These are phyloP conservation scores for Hypoxylon sp. DNA, from an alignment of 2,329 filamentous ascomycete species.

Conservation along the genomic window DNA sequence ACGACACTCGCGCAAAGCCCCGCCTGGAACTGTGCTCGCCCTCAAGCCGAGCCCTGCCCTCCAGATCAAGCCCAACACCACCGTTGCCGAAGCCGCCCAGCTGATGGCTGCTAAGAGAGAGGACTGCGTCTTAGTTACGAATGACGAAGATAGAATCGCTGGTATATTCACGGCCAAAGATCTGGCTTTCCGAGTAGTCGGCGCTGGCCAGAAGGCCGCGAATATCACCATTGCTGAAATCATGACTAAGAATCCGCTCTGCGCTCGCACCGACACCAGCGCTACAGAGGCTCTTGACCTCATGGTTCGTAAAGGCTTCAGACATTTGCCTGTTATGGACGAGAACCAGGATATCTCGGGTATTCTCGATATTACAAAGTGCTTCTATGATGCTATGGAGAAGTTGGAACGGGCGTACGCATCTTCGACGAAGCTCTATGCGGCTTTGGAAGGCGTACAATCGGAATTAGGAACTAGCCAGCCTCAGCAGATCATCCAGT, in stretches of 20 bases:
- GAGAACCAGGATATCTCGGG: conserved; percentile 99
- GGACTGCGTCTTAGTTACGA: conserved; percentile 96
- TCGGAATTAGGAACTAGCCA: conserved; percentile 96
- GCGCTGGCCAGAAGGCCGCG: conserved; percentile 87
- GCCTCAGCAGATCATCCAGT: conserved; percentile 98
- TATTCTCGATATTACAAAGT: conserved; percentile 98
- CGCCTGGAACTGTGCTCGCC: conserved; percentile 94
- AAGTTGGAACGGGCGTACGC: conserved; percentile 98
- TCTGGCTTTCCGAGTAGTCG: conserved; percentile 95
- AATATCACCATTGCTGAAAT: conserved; percentile 96
- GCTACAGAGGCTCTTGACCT: conserved; percentile 97
- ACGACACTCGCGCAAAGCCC: conserved; percentile 90
- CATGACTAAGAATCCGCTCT: conserved; percentile 99
- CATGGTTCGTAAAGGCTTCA: conserved; percentile 98
- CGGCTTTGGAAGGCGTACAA: conserved; percentile 97
- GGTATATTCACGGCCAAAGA: conserved; percentile 99
- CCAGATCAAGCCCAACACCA: conserved; percentile 96
- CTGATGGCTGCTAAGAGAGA: conserved; percentile 99
- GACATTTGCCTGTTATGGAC: conserved; percentile 98
- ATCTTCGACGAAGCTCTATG: conserved; percentile 97
- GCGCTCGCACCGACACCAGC: conserved; percentile 96
- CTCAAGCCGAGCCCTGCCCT: conserved; percentile 95
- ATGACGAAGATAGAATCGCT: conserved; percentile 97
- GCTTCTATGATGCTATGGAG: conserved; percentile 99
- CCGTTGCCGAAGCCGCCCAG: conserved; percentile 95